These are phyloP conservation scores for Cryptosporidium xiaoi DNA, from an alignment of 169 alveolate genomes.

Conservation along the genomic window DNA sequence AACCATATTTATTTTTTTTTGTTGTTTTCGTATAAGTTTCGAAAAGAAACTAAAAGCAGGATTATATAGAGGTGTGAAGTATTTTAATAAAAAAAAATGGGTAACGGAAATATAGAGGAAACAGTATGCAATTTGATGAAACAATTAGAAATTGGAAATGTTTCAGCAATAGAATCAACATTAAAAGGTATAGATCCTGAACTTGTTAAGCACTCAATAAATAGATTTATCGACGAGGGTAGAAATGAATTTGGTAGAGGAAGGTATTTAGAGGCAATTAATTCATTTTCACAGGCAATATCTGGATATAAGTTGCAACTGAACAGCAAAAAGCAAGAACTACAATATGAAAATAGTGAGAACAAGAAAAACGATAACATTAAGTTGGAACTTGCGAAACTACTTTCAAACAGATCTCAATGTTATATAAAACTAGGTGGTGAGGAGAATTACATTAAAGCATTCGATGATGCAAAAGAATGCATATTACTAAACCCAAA, in stretches of 20 bases:
- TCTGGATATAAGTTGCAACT: slow-evolving; percentile 46
- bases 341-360: no score
- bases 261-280: slow-evolving; percentile 46
- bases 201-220: slow-evolving; percentile 10
- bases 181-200: slow-evolving; percentile 62
- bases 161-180: slow-evolving; percentile 53
- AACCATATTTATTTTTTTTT: no score
- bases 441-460: slow-evolving; percentile 54
- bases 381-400: slow-evolving; percentile 35
- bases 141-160: slow-evolving; percentile 27
- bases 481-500: slow-evolving; percentile 32
- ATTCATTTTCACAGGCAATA: slow-evolving; percentile 65
- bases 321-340: neutral
- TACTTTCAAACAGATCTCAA: slow-evolving; percentile 59
- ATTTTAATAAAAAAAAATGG: no score
- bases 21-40: no score
- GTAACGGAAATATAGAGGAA: slow-evolving; percentile 19
- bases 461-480: slow-evolving; percentile 72
- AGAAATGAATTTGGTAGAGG: slow-evolving; percentile 19
- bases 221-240: slow-evolving; percentile 48
- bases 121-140: slow-evolving; percentile 65
- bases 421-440: slow-evolving; percentile 28
- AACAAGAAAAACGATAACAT: slow-evolving; percentile 1
- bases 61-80: no score
- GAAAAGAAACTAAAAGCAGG: no score